Evolutionary conservation across 108 stramenopile species (phyloP).

Genomic region (Skeletonema grethae): DNA sequence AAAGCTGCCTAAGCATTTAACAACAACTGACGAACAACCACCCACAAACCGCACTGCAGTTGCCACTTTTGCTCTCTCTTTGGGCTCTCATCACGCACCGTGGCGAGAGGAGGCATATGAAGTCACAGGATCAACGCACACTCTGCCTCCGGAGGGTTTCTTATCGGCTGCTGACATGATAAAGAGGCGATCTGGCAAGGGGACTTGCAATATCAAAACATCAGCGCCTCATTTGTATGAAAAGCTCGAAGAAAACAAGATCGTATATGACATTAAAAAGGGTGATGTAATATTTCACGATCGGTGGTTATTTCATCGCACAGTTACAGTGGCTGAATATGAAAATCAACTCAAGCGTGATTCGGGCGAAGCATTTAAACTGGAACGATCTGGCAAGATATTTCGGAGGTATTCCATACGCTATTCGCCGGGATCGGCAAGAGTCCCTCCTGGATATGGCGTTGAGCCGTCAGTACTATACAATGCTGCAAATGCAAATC

Average conservation of each 20-base stretch:
- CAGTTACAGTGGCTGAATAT: slow-evolving; percentile 56
- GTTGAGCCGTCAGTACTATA: slow-evolving; percentile 67
- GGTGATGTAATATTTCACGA: slow-evolving; percentile 80
- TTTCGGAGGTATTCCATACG: slow-evolving; percentile 79
- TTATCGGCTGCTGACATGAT: slow-evolving; percentile 63
- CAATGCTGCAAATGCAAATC: slow-evolving; percentile 64
- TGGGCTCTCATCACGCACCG: slow-evolving; percentile 66
- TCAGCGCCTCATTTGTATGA: slow-evolving; percentile 67
- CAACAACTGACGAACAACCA: neutral
- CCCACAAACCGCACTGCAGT: slow-evolving; percentile 3
- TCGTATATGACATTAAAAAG: slow-evolving; percentile 65
- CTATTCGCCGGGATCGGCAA: slow-evolving; percentile 70
- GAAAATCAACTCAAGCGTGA: slow-evolving; percentile 3
- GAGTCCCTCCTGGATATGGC: slow-evolving; percentile 68
- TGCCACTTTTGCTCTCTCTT: slow-evolving; percentile 70
- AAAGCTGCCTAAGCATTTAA: neutral
- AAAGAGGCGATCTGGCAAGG: slow-evolving; percentile 62
- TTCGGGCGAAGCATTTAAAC: neutral
- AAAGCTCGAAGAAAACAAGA: slow-evolving; percentile 74
- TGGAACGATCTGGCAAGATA: slow-evolving; percentile 32
- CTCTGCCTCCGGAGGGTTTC: slow-evolving; percentile 67
- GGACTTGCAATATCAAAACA: slow-evolving; percentile 75
- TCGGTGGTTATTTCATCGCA: slow-evolving; percentile 85
- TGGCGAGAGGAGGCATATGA: slow-evolving; percentile 74
- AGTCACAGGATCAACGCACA: slow-evolving; percentile 64